Base-by-base conservation (phyloP, 179 eudicot species). In the Silene coronaria region DNA sequence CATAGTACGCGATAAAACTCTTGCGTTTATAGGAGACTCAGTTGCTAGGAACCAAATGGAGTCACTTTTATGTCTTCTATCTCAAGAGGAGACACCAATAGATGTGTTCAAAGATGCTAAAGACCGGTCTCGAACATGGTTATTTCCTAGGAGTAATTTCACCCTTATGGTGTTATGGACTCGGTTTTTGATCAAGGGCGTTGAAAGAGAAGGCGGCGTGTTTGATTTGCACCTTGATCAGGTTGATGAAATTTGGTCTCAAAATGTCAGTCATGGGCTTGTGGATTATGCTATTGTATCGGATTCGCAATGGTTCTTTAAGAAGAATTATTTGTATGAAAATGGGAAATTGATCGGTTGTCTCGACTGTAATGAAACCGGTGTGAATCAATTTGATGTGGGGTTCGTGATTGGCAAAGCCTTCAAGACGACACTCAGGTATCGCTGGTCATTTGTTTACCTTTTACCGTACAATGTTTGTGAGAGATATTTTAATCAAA, bases 281-380 rank as follows among this genome's bases (percentile, higher is more conserved):
- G 82, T 82, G 28, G 87, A 91, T 69, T 84, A 74, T 71, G 86
- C 81, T 9, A 67, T 83, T 16, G 66, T 91, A 53, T 88, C 93
- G 8, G 84, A 80, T 69, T 85, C 85, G 62, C 91, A 88, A 75
- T 91, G 97, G 97, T 91, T 82, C 77, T 86, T 88, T 72, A 73
- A 86, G 71, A 78, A 78, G 70, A 65, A 81, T 34, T 85, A 83
- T 72, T 64, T 91, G 23, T 83, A 83, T 76, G 75, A 86, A 76
- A 75, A 70, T 0, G 81, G 62, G 22, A 74, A 71, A 11, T 24
- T 90, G 42, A 73, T 78, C 24, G 96, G 91, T 32, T 86, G 97
- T 73, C 77, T 88, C 1, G 82, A 83, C n/a, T 87, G 93, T 77
- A 67, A 75, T 17, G 83, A 86, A 30, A 55, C 82, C 28, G 80